A percentile compares a stretch with the other conserved stretches of the same genome.
Evolutionary conservation across 2,329 filamentous ascomycete species (phyloP).

Genomic region (Malbranchea zuffiana): DNA sequence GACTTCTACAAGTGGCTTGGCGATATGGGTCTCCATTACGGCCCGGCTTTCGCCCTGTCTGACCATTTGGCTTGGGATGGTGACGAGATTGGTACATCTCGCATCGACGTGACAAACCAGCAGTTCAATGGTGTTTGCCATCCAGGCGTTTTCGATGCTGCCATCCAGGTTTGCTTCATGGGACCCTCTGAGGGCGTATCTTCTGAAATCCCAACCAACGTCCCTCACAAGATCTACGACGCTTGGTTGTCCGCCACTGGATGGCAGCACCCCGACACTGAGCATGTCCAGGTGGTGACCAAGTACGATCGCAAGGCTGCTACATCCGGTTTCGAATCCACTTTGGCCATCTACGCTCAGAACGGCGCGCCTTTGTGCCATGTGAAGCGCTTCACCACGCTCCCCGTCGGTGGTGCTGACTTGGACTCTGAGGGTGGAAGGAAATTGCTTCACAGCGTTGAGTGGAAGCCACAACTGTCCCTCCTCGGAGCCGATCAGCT

Average conservation of each 20-base stretch:
- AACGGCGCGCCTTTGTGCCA: not conserved
- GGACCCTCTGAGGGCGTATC: slow-evolving; percentile 4
- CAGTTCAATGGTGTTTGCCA: slow-evolving; percentile 23
- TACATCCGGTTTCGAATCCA: not conserved
- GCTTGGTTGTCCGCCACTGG: slow-evolving; percentile 25
- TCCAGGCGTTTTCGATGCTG: slow-evolving; percentile 30
- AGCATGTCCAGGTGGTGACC: slow-evolving; percentile 13
- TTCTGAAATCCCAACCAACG: slow-evolving; percentile 15
- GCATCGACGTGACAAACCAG: not conserved
- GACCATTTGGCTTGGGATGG: too few species aligned
- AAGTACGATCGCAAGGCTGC: not conserved
- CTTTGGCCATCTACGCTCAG: not conserved
- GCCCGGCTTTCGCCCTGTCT: too few species aligned
- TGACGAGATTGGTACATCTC: not conserved
- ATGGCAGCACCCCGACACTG: slow-evolving; percentile 23
- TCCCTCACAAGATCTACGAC: slow-evolving; percentile 23
- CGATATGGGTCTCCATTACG: slow-evolving; percentile 24
- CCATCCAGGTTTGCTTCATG: slow-evolving; percentile 23
- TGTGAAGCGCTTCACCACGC: not conserved
- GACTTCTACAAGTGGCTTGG: slow-evolving; percentile 23
- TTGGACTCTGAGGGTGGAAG: slow-evolving; percentile 8
- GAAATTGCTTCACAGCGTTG: slow-evolving; percentile 26
- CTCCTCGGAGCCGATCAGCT: slow-evolving; percentile 25
- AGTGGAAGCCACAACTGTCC: slow-evolving; percentile 33
- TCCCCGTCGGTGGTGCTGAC: not conserved